A percentile compares a stretch with the other conserved stretches of the same genome.
These are phyloP conservation scores for Fusarium pseudocircinatum DNA, from an alignment of 2,329 filamentous ascomycete species.

Conservation along the genomic window DNA sequence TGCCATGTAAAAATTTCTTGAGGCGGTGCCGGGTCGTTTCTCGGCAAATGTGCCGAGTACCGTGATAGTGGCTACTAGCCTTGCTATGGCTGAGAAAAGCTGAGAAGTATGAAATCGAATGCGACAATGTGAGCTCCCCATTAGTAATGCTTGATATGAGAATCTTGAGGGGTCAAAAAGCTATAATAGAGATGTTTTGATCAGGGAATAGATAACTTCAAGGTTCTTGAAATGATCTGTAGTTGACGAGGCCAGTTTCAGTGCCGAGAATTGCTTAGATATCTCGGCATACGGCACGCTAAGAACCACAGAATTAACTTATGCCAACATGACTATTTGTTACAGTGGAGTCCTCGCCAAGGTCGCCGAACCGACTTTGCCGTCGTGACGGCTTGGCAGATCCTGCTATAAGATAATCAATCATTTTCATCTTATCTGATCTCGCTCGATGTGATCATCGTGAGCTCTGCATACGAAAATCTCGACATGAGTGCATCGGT, in stretches of 20 bases:
- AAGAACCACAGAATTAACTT: not conserved
- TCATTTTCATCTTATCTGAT: not conserved
- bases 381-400: not conserved
- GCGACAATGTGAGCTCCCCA: accelerated
- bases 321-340: not conserved
- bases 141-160: not conserved
- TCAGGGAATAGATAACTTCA: accelerated
- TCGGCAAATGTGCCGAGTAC: conserved; percentile 1
- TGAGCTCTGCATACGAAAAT: not conserved
- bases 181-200: not conserved
- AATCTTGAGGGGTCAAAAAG: not conserved
- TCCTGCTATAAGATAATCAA: conserved; percentile 4
- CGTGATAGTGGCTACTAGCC: not conserved
- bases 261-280: not conserved
- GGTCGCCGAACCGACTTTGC: not conserved
- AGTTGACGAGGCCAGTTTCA: not conserved
- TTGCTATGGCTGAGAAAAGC: not conserved
- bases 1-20: not conserved
- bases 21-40: not conserved
- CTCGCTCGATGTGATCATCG: not conserved
- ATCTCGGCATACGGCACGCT: not conserved
- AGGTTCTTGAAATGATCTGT: accelerated
- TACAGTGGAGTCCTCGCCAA: not conserved
- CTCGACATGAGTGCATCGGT: not conserved
- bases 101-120: not conserved